These are phyloP conservation scores for Paraphoma chrysanthemicola DNA, from an alignment of 2,329 filamentous ascomycete genomes.

Conservation along the genomic window DNA sequence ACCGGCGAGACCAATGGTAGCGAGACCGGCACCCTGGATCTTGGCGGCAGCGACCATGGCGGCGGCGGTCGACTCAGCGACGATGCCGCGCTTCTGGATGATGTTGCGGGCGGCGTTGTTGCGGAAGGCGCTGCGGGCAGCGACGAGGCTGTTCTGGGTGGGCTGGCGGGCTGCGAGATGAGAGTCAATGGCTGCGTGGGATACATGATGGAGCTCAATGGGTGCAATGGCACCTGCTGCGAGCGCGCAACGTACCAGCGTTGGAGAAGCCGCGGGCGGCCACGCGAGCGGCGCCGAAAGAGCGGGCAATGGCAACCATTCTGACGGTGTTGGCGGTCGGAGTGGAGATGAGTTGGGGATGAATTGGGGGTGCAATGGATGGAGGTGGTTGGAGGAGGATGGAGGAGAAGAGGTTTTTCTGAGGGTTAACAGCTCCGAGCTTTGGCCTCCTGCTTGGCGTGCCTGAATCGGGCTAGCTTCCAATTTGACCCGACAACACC, in stretches of 20 bases:
- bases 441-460: conserved; percentile 9
- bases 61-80: conserved; percentile 51
- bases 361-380: conserved; percentile 47
- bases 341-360: conserved; percentile 50
- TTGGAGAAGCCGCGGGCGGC: conserved; percentile 49
- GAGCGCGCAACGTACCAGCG: conserved; percentile 48
- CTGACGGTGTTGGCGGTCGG: conserved; percentile 43
- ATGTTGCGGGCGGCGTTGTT: conserved; percentile 49
- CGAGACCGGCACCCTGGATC: conserved; percentile 57
- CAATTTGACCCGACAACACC: conserved; percentile 14
- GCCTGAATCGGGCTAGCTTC: conserved; percentile 5
- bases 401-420: conserved; percentile 29
- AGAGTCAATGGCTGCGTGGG: conserved; percentile 44
- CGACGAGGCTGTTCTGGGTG: conserved; percentile 48
- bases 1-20: conserved; percentile 91
- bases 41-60: conserved; percentile 52
- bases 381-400: conserved; percentile 33
- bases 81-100: conserved; percentile 51
- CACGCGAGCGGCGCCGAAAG: conserved; percentile 50
- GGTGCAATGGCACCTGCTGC: conserved; percentile 38
- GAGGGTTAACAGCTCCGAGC: conserved; percentile 12
- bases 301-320: conserved; percentile 51
- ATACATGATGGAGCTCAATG: conserved; percentile 36
- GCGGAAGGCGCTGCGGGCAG: conserved; percentile 50
- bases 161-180: conserved; percentile 40